Evolutionary conservation across 2,329 filamentous ascomycete genomes (phyloP).

Genomic region (Celoporthe dispersa): DNA sequence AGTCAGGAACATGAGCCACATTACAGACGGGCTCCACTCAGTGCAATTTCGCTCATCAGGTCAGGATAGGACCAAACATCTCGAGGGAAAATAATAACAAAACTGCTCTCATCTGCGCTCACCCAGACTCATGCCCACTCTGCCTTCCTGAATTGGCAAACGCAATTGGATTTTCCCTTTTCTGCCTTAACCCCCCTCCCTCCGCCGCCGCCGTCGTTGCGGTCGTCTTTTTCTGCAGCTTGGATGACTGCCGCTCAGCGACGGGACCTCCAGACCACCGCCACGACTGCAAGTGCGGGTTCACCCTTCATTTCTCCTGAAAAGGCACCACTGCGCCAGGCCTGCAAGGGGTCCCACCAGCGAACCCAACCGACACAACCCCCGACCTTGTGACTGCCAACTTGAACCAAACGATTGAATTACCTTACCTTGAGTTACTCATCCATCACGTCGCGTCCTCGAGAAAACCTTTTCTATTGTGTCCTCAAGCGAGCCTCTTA

Average conservation of each 20-base stretch:
- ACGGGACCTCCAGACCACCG: constrained; percentile 1
- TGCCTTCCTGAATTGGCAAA: not conserved
- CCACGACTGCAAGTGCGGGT: constrained; percentile 3
- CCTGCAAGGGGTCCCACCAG: not conserved
- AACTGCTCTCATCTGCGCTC: not conserved
- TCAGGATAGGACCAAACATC: not conserved
- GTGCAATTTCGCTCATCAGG: constrained; percentile 1
- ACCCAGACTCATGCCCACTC: not conserved
- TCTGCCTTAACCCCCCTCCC: not conserved
- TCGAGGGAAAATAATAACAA: not conserved
- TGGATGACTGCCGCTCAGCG: not conserved
- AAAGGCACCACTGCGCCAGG: constrained; percentile 7
- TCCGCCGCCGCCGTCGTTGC: not conserved
- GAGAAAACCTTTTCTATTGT: not conserved
- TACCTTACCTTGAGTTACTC: not conserved
- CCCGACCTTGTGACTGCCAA: constrained; percentile 1
- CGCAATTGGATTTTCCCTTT: not conserved
- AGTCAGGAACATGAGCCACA: constrained; percentile 16
- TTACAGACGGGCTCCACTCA: constrained; percentile 9
- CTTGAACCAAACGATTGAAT: not conserved
- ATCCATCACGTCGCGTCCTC: not conserved
- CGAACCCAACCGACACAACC: not conserved
- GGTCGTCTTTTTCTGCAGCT: not conserved
- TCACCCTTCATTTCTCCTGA: constrained; percentile 14
- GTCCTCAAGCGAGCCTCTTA: not conserved